Conservation (phyloP, 179 eudicot species). For the Silene coronaria region DNA sequence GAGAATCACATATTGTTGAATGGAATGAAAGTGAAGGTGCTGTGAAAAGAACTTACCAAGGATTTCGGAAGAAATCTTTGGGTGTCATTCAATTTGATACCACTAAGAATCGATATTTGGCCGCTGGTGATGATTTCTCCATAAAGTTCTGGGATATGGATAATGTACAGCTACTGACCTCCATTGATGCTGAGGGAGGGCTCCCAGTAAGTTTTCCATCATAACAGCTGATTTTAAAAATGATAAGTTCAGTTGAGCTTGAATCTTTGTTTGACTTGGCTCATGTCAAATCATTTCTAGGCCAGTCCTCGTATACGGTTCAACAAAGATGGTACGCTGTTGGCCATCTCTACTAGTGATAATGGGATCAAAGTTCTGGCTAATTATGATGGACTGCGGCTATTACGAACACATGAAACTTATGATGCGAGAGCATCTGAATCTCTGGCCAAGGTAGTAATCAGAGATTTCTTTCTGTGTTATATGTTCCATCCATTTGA, state of each 20-base stretch:
- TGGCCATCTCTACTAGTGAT: constrained; percentile 84
- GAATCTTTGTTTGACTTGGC: constrained; percentile 7
- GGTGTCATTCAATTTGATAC: constrained; percentile 95
- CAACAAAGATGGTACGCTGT: constrained; percentile 79
- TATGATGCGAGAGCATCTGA: constrained; percentile 66
- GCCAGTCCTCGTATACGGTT: constrained; percentile 85
- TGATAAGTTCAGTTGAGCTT: background rate
- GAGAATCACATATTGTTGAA: constrained; percentile 87
- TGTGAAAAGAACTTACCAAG: constrained; percentile 79
- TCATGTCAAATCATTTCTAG: constrained; percentile 31
- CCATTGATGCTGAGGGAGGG: constrained; percentile 86
- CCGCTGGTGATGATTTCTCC: constrained; percentile 84
- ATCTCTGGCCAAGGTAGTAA: constrained; percentile 49
- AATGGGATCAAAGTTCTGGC: constrained; percentile 84
- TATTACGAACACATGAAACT: constrained; percentile 59
- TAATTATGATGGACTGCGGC: constrained; percentile 67
- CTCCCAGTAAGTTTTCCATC: constrained; percentile 53
- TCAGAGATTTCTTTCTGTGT: constrained; percentile 3
- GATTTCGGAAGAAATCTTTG: constrained; percentile 68
- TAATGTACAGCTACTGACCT: constrained; percentile 62
- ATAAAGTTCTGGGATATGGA: constrained; percentile 98
- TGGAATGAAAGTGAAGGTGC: constrained; percentile 99
- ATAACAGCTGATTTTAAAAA: background rate
- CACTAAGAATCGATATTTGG: constrained; percentile 76
- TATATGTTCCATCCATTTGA: background rate